Evolutionary conservation across 805 yeast species (phyloP).

Genomic region (Ascoidea rubescens): DNA sequence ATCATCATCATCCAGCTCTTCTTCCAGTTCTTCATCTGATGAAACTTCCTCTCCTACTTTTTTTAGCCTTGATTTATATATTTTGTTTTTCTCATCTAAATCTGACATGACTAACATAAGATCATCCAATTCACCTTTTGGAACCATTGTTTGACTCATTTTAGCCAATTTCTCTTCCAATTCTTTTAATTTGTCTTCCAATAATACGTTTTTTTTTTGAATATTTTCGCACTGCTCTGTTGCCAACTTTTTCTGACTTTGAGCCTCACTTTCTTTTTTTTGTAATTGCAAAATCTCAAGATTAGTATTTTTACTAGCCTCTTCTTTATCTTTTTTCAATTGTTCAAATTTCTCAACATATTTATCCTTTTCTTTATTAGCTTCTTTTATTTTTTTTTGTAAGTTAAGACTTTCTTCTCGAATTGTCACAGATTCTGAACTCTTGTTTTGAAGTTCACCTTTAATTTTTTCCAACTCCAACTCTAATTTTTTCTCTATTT

Average conservation of each 20-base stretch:
- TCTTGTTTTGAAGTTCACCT: slow-evolving; percentile 7
- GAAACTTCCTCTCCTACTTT: slow-evolving; percentile 30
- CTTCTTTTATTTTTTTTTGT: slow-evolving; percentile 4
- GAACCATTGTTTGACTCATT: slow-evolving; percentile 16
- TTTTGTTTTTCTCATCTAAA: slow-evolving; percentile 39
- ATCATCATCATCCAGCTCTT: slow-evolving; percentile 32
- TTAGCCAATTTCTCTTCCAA: not conserved
- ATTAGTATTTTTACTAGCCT: slow-evolving; percentile 6
- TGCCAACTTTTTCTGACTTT: not conserved
- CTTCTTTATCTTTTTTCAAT: not conserved
- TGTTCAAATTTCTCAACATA: not conserved
- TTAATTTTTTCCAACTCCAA: slow-evolving; percentile 5
- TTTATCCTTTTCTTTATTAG: slow-evolving; percentile 2
- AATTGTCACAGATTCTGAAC: slow-evolving; percentile 8
- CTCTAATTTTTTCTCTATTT: slow-evolving; percentile 14
- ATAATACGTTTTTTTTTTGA: not conserved
- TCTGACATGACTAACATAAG: slow-evolving; percentile 50
- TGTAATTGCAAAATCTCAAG: slow-evolving; percentile 11
- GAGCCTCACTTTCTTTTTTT: not conserved
- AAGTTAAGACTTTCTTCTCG: slow-evolving; percentile 4
- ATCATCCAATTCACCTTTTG: slow-evolving; percentile 44
- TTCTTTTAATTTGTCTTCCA: not conserved
- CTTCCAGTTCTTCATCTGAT: slow-evolving; percentile 4
- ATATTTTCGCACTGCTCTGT: not conserved
- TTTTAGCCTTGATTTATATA: slow-evolving; percentile 31